Conservation (phyloP, 306 rosid genomes). For the Cucumis cinereus region DNA sequence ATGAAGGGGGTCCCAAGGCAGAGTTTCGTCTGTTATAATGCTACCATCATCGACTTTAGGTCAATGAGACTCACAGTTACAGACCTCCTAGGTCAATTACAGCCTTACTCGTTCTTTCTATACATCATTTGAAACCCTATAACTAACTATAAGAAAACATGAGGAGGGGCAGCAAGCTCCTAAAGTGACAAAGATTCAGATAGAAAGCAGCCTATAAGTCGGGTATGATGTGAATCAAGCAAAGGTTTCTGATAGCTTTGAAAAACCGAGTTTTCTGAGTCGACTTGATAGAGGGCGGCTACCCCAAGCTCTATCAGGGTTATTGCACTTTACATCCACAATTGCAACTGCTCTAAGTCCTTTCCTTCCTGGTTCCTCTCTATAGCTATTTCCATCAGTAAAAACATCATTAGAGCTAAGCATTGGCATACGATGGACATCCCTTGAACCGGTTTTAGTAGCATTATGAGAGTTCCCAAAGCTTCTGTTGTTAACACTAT, state of each 20-base stretch:
- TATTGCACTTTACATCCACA: constrained; percentile 75
- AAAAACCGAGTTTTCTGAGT: constrained; percentile 73
- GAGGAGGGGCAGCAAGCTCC: not conserved
- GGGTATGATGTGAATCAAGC: constrained; percentile 45
- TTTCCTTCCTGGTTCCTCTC: constrained; percentile 52
- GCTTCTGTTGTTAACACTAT: constrained; percentile 21
- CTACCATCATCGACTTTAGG: not conserved
- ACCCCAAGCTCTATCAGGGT: constrained; percentile 63
- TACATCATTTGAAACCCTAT: not conserved
- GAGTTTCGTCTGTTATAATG: not conserved
- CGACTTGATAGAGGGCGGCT: constrained; percentile 52
- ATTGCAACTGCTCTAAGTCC: constrained; percentile 52
- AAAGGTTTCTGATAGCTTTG: constrained; percentile 67
- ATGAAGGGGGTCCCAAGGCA: not conserved
- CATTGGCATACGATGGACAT: constrained; percentile 55
- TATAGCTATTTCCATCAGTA: constrained; percentile 30
- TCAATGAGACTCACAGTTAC: not conserved
- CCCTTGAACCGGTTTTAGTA: constrained; percentile 36
- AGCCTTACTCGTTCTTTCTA: not conserved
- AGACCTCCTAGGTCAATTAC: not conserved
- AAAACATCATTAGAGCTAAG: constrained; percentile 35
- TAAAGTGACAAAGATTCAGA: constrained; percentile 20
- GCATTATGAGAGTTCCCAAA: constrained; percentile 31
- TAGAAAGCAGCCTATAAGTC: constrained; percentile 32
- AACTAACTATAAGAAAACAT: not conserved